Conservation (phyloP, 192 early-diverging fungal genomes). For the Podila verticillata region DNA sequence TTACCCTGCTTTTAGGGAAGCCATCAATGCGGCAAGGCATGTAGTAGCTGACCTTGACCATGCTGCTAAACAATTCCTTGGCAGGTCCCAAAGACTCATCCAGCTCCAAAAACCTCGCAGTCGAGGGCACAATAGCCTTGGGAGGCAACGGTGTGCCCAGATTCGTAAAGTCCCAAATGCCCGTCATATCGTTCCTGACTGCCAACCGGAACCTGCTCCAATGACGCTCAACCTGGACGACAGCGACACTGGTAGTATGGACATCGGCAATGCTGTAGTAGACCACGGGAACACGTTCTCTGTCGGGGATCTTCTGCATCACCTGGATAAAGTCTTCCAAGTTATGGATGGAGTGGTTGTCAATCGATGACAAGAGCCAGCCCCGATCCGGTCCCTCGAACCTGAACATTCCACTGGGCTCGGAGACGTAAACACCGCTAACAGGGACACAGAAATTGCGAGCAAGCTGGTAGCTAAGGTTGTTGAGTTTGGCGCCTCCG, state of each 20-base stretch:
- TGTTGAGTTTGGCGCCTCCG: slow-evolving; percentile 81
- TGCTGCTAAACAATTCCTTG: slow-evolving; percentile 69
- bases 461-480: slow-evolving; percentile 80
- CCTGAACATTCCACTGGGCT: slow-evolving; percentile 70
- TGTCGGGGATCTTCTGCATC: slow-evolving; percentile 76
- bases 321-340: slow-evolving; percentile 83
- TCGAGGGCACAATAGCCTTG: slow-evolving; percentile 63
- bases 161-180: slow-evolving; percentile 79
- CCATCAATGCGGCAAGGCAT: slow-evolving; percentile 82
- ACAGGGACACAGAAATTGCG: slow-evolving; percentile 72
- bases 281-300: slow-evolving; percentile 79
- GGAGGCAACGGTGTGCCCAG: slow-evolving; percentile 71
- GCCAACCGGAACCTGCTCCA: slow-evolving; percentile 80
- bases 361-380: slow-evolving; percentile 81
- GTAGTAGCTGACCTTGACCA: slow-evolving; percentile 77
- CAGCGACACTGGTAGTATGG: slow-evolving; percentile 74
- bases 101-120: slow-evolving; percentile 71
- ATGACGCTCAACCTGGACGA: slow-evolving; percentile 77
- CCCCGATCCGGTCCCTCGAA: slow-evolving; percentile 77
- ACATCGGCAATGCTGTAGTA: slow-evolving; percentile 82
- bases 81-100: slow-evolving; percentile 72
- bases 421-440: slow-evolving; percentile 84
- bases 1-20: slow-evolving; percentile 69
- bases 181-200: slow-evolving; percentile 76
- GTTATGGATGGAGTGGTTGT: slow-evolving; percentile 74